Base-by-base conservation (phyloP, 2,329 filamentous ascomycete species). In the Penicillium thymicola region DNA sequence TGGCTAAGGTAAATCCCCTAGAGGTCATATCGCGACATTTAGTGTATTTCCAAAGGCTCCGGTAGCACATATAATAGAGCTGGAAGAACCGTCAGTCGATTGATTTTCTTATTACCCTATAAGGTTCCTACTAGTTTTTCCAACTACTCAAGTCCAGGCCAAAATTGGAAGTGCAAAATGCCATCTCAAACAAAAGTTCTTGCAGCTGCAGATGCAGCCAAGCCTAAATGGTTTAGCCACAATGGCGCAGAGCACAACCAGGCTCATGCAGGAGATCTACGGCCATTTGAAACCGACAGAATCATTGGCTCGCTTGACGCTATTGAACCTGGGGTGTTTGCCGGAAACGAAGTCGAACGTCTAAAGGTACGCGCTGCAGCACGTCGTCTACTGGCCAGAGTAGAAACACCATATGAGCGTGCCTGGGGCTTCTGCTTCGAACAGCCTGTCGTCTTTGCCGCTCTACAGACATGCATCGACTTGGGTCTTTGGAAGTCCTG, bases 391-490 rank as follows among this genome's bases (percentile, higher is more conserved):
- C 66, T 72, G 9, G 63, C 70, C 1, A 57, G 69, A 11, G 56
- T 73, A 18, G 70, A 73, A 53, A 65, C 67, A 0, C 71, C 70
- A 1, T 70, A 69, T 52, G 71, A 73, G 50, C 67, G 68, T 21
- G 67, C 65, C 2, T 71, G 66, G 69, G 65, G 64, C 9, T 67
- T 72, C 56, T 65, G 63, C 42, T 68, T 68, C n/a, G 69, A 72
- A 30, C 59, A 64, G 13, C 67, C 71, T 5, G 64, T 68, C 6
- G 61, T 72, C 9, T 67, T 67, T 47, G 65, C 70, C 0, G 67
- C 65, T 23, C 58, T 72, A 14, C 65, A 72, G 50, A 66, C 64
- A 16, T 65, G 65, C 32, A 69, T 71, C 13, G 66, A 73, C 41
- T 34, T 72, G 9, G 68, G 64, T 4, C 62, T 73, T 16, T 73